Base-by-base conservation (phyloP, 305 asterid species). In the Ilex paraguariensis region DNA sequence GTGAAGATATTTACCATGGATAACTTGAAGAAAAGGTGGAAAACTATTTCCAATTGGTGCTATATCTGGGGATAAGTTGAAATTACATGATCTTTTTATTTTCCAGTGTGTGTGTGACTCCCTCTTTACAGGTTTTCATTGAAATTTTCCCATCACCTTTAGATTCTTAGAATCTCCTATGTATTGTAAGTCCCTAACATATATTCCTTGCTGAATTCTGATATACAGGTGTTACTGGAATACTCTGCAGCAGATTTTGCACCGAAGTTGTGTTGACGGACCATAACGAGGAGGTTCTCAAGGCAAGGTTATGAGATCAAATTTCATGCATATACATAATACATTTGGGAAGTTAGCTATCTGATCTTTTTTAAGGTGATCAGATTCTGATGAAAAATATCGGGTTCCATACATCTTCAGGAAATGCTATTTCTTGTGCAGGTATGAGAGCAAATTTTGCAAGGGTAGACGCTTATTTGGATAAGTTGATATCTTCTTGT, bases 261-360 rank as follows among this genome's bases (percentile, higher is more conserved):
- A 71, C 66, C 28, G 83, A 86, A 73, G 90, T 87, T 60, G 82
- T 87, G 66, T 66, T 93, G 79, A 93, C 99, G 54, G 99, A 93
- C 82, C 96, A 90, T 69, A 90, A 83, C 60, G 90, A 82, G 4
- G 96, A 93, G 81, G 97, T 90, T 81, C 90, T 93, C 67, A 90
- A 93, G 98, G 96, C 84, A 88, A 76, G 94, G 64, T 68, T 70
- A 70, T 60, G 77, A 65, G 54, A 67, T 70, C 61, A 53, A 45
- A 31, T 66, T 63, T 51, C 46, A 16, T 10, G 64, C 70, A 66
- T 72, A 7, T 55, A 57, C n/a, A 28, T 62, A 56, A 21, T 21
- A 21, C 28, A 21, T 66, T 31, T 61, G 36, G 65, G 13, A 52
- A 73, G 67, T 60, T 50, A 53, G 14, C 62, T 61, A 53, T 70